phyloP scores from a whole-genome alignment of 352 stramenopile genomes.

The Phytophthora crassamura region DNA sequence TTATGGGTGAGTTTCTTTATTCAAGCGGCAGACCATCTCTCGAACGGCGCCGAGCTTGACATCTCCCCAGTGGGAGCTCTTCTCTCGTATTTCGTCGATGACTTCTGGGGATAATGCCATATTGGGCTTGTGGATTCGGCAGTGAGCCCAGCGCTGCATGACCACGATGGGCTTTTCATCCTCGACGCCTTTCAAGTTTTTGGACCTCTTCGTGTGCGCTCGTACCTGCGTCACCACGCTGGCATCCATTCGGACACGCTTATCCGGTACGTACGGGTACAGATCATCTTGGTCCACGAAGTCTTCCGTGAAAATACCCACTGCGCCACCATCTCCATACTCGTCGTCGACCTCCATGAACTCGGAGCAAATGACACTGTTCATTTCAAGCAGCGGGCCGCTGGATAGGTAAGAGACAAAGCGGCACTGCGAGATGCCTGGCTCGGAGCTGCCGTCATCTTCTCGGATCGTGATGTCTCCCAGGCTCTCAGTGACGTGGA shows the following conservation, averaged over 20 bases:
- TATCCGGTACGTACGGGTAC: constrained; percentile 34
- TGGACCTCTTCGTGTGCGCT: constrained; percentile 14
- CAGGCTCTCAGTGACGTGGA: constrained; percentile 53
- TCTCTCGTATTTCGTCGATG: constrained; percentile 46
- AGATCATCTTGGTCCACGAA: constrained; percentile 49
- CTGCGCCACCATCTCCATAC: constrained; percentile 27
- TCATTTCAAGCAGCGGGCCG: constrained; percentile 42
- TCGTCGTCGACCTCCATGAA: constrained; percentile 35
- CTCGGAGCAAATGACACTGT: constrained; percentile 40
- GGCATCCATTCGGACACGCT: constrained; percentile 39
- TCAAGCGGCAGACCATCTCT: constrained; percentile 27
- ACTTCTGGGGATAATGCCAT: constrained; percentile 27
- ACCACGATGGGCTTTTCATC: constrained; percentile 34
- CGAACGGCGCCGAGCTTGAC: constrained; percentile 41
- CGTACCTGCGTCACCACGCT: constrained; percentile 35
- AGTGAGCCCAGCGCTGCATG: constrained; percentile 25
- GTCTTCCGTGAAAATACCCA: constrained; percentile 39
- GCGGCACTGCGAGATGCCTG: constrained; percentile 45
- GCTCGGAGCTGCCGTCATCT: constrained; percentile 52
- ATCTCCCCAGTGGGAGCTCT: constrained; percentile 48
- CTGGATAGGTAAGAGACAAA: constrained; percentile 39
- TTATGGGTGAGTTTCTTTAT: neutral
- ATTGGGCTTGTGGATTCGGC: constrained; percentile 23
- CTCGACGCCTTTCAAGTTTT: constrained; percentile 13
- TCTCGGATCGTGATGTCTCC: constrained; percentile 59